Evolutionary conservation across 345 rosid genomes (phyloP).

Genomic region (Corymbia maculata): DNA sequence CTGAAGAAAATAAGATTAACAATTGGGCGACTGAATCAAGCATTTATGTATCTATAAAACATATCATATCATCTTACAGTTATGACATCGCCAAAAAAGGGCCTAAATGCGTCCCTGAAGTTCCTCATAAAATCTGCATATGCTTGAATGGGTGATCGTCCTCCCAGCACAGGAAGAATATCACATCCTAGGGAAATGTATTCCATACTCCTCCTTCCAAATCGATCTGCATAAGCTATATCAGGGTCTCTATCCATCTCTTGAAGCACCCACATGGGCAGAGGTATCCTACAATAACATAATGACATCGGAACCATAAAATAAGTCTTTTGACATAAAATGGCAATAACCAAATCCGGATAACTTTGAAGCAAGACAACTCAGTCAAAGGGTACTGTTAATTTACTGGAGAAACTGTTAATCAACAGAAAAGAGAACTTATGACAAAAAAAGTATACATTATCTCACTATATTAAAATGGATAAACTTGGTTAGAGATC

Average conservation of each 20-base stretch:
- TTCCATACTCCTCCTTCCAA: slow-evolving; percentile 39
- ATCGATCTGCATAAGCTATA: slow-evolving; percentile 33
- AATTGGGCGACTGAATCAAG: neutral
- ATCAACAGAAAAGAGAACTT: neutral
- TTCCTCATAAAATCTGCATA: slow-evolving; percentile 47
- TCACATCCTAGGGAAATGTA: slow-evolving; percentile 54
- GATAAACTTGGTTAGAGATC: neutral
- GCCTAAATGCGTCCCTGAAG: slow-evolving; percentile 35
- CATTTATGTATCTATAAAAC: neutral
- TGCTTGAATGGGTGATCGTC: slow-evolving; percentile 45
- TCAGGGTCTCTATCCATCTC: slow-evolving; percentile 39
- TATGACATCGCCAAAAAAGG: slow-evolving; percentile 32
- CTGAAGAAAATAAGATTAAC: slow-evolving; percentile 1
- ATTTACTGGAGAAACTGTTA: neutral
- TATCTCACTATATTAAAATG: neutral
- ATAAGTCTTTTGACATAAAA: neutral
- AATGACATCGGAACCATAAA: neutral
- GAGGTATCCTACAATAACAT: slow-evolving; percentile 31
- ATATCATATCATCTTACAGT: slow-evolving; percentile 11
- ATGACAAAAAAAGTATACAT: neutral
- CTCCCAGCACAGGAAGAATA: slow-evolving; percentile 32
- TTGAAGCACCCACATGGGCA: slow-evolving; percentile 42
- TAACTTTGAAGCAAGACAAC: neutral
- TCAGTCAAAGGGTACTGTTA: neutral
- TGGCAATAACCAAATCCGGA: neutral